Evolutionary conservation across 768 basidiomycete species (phyloP), one percentile per base, ranked within the genome.

Genomic region (Naganishia vishniacii): DNA sequence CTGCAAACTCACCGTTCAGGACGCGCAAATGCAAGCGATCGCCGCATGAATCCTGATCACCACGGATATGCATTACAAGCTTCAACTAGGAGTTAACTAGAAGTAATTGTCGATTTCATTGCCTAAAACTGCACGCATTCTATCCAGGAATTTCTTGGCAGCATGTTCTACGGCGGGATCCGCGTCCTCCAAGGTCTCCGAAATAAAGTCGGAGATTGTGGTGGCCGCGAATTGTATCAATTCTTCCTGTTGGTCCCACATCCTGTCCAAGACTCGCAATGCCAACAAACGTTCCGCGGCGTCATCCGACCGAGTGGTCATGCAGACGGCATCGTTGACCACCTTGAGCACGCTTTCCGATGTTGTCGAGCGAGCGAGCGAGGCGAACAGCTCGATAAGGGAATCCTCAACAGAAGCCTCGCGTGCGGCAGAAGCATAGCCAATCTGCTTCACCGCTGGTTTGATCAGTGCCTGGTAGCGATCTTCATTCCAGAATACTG

Each of bases 231-330:
- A 91, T 28, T 88, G 86, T 18, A 88, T 81, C 29, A 90, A 88
- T 74, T 94, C 92, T 26, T 83, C 84, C 66, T 88, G 85, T 16
- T 80, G 76, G 23, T 80, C 81, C 94, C 94, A 98, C 31, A 95
- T 73, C n/a, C 81, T 81, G 29, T 84, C 83, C 15, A 87, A 80
- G 68, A 85, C 87, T 7, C 79, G 74, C 49, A 98, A 76, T 0
- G 91, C 89, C 49, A 83, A 82, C 12, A 90, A 73, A 7, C 91
- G 84, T n/a, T 85, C 76, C 20, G 80, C 80, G 2, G 82, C 78
- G 65, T 89, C 86, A 61, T 95, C 92, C 4, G 88, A 87, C 16
- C 92, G 86, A 0, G 91, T 94, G 66, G 89, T 85, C 86, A 94
- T 88, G 59, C 95, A 83, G 29, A 97, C 73, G 61, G 85, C 82